Conservation (phyloP, 2,329 filamentous ascomycete species). For the Passalora sequoiae region DNA sequence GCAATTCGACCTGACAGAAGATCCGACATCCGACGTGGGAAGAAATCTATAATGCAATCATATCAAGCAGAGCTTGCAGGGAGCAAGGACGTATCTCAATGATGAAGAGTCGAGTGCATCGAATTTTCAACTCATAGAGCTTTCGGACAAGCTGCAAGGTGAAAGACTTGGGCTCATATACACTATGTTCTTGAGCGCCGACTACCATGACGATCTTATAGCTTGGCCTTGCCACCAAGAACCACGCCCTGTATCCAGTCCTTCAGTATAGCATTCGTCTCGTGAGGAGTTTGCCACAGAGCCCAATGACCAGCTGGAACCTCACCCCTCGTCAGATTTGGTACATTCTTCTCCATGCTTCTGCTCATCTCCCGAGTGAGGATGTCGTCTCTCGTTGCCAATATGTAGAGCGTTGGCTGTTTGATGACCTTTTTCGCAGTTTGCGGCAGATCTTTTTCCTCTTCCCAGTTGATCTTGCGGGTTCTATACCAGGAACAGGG, state of each 20-base stretch:
- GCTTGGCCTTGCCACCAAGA: conserved; percentile 42
- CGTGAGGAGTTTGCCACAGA: conserved; percentile 64
- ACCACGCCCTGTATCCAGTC: conserved; percentile 61
- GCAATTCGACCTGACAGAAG: no score
- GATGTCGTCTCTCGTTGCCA: conserved; percentile 64
- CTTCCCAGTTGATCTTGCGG: conserved; percentile 65
- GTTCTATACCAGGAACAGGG: conserved; percentile 69
- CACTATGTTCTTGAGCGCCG: no score
- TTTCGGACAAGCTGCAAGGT: no score
- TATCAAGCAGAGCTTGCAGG: no score
- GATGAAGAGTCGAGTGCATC: no score
- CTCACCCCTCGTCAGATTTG: conserved; percentile 59
- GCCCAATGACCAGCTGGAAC: conserved; percentile 78
- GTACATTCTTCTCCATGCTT: conserved; percentile 65
- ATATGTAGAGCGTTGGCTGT: conserved; percentile 65
- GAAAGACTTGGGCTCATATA: no score
- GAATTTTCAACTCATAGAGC: no score
- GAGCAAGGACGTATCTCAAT: no score
- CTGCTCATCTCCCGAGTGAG: conserved; percentile 65
- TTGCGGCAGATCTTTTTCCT: conserved; percentile 52
- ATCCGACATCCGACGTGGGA: no score
- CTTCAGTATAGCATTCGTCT: conserved; percentile 64
- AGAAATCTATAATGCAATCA: no score
- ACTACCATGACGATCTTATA: no score
- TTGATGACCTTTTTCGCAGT: conserved; percentile 18